Evolutionary conservation across 768 basidiomycete genomes (phyloP).

Genomic region (Asterophora parasitica): DNA sequence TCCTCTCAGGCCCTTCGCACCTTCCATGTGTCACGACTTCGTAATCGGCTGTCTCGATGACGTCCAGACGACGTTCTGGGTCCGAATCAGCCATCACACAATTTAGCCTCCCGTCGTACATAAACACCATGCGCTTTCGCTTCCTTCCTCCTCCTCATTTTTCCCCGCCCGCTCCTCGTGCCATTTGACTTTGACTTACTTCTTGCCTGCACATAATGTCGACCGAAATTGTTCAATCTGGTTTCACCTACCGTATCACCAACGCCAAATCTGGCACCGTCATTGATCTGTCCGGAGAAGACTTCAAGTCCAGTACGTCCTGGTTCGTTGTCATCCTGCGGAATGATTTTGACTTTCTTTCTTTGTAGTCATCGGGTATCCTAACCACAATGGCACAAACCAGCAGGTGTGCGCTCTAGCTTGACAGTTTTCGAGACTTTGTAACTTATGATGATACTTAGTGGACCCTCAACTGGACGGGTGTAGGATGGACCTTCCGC

Average conservation of each 20-base stretch:
- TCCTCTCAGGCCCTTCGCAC: neutral
- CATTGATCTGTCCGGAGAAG: slow-evolving; percentile 51
- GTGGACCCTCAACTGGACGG: slow-evolving; percentile 45
- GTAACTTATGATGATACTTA: slow-evolving; percentile 16
- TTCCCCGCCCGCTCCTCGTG: neutral
- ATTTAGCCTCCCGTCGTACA: slow-evolving; percentile 3
- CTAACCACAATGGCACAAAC: slow-evolving; percentile 37
- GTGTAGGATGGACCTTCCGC: slow-evolving; percentile 37
- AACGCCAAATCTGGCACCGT: slow-evolving; percentile 51
- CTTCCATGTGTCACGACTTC: neutral
- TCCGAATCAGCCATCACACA: slow-evolving; percentile 7
- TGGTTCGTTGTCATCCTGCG: neutral
- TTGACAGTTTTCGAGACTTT: neutral
- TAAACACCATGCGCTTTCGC: slow-evolving; percentile 1
- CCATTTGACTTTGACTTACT: neutral
- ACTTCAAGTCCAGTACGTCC: slow-evolving; percentile 41
- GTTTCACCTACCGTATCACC: slow-evolving; percentile 38
- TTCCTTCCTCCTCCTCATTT: neutral
- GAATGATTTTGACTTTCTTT: neutral
- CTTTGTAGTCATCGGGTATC: slow-evolving; percentile 44
- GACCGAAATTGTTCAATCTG: slow-evolving; percentile 28
- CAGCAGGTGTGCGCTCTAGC: slow-evolving; percentile 35
- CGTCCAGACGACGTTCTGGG: slow-evolving; percentile 2
- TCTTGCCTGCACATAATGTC: slow-evolving; percentile 9
- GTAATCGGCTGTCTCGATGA: neutral